Base-by-base conservation (phyloP, 1,284 basidiomycete species). In the Ceratobasidium sp. region DNA sequence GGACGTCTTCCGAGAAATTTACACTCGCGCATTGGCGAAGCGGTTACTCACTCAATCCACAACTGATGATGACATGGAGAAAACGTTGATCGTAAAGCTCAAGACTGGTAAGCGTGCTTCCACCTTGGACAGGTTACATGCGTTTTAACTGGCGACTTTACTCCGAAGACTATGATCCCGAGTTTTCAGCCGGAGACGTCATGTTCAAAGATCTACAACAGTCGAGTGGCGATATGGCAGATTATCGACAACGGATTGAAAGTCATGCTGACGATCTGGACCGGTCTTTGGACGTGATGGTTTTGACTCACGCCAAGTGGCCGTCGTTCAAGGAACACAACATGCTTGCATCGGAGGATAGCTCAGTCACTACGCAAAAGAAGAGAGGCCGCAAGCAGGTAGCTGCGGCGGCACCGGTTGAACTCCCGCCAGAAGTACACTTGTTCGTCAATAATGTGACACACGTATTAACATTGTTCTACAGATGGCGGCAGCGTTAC, bases 1-100 rank as follows among this genome's bases (percentile, higher is more conserved):
- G 83, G 95, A 97, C 81, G 94, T 96, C 22, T 98, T 98, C 84
- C 91, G 97, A 81, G 94, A 94, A 43, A 99, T 98, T 85, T 99
- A 99, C 84, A 93, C 95, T 82, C 90, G 94, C 9, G 90, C 92
- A 64, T 86, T 99, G 71, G 95, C 97, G 22, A 98, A 95, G 85
- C 89, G 97, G 51, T 83, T 99, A 75, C 85, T 99, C 51, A 86
- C 98, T 22, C 91, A 91, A 80, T 92, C 92, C 82, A 95, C 92
- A 70, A 97, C 97, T 0, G 95, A 92, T 7, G 91, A 96, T 80
- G 97, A 99, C 82, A 92, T 96, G 81, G 97, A 99, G 86, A 90
- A 91, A 80, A 89, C 88, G 52, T 93, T 99, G 88, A 87, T 99
- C 75, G 90, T 94, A 83, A 94, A 93, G 84, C 87, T 99, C 79